Percentiles rank a stretch among this genome's conserved stretches.
These are phyloP conservation scores for Pittosporum tobira DNA, from an alignment of 129 eudicot genomes.

Conservation along the genomic window DNA sequence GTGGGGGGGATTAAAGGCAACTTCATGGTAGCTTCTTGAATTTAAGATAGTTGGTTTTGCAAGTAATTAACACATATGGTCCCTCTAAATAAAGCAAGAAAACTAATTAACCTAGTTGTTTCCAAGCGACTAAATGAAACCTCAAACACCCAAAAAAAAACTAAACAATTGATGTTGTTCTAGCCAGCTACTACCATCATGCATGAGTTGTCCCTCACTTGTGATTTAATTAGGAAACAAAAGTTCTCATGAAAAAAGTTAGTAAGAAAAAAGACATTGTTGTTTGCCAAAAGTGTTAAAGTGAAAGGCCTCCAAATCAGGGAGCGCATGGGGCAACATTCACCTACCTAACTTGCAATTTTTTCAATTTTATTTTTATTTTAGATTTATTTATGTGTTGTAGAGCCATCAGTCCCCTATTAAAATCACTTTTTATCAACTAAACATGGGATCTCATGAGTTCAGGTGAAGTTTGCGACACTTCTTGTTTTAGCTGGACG, in stretches of 20 bases:
- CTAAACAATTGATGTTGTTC: slow-evolving; percentile 3
- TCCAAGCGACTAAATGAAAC: not conserved
- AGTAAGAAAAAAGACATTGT: not conserved
- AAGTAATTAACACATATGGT: not conserved
- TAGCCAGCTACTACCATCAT: too few species aligned
- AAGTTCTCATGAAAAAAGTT: not conserved
- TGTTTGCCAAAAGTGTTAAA: not conserved
- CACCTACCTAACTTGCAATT: not conserved
- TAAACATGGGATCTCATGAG: too few species aligned
- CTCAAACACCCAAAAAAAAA: not conserved
- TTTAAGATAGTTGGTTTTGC: too few species aligned
- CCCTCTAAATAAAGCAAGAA: not conserved
- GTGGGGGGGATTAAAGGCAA: not conserved
- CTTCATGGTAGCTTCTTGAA: not conserved
- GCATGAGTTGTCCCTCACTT: not conserved
- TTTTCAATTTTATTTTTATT: too few species aligned
- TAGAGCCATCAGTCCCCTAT: too few species aligned
- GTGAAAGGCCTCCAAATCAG: not conserved
- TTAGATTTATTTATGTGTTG: too few species aligned
- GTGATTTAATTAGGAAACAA: not conserved
- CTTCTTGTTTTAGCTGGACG: not conserved
- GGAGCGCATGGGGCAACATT: not conserved
- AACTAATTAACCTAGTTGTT: not conserved
- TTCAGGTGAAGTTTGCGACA: not conserved
- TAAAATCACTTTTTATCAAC: too few species aligned